Conservation (phyloP, 2,329 filamentous ascomycete genomes). For the Thelonectria olida region DNA sequence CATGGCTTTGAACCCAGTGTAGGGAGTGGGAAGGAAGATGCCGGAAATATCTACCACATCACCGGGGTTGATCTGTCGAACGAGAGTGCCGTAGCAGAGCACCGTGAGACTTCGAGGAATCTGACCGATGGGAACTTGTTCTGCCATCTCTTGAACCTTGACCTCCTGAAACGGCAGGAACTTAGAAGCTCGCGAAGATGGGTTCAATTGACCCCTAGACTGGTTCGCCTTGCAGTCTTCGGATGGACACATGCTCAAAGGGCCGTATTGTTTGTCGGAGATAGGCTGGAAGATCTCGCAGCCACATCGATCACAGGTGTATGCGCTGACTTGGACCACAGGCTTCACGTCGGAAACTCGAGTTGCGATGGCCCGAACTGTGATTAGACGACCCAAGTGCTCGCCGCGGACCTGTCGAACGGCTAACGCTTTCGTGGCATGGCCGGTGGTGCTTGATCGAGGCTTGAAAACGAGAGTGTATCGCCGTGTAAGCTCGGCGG, state of each 20-base stretch:
- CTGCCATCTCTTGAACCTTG: slow-evolving; percentile 99
- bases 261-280: slow-evolving; percentile 88
- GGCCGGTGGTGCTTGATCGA: slow-evolving; percentile 75
- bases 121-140: slow-evolving; percentile 97
- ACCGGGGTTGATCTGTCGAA: slow-evolving; percentile 88
- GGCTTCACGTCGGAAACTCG: slow-evolving; percentile 98
- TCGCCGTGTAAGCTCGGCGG: slow-evolving; percentile 87
- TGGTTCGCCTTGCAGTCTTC: slow-evolving; percentile 91
- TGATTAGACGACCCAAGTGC: slow-evolving; percentile 92
- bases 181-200: slow-evolving; percentile 95
- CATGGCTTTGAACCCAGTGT: slow-evolving; percentile 99
- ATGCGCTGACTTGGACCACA: slow-evolving; percentile 95
- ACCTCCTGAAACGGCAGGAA: slow-evolving; percentile 98
- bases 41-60: slow-evolving; percentile 94
- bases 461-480: slow-evolving; percentile 98
- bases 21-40: slow-evolving; percentile 95
- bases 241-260: slow-evolving; percentile 86
- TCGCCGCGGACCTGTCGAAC: slow-evolving; percentile 93
- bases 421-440: slow-evolving; percentile 74
- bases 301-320: slow-evolving; percentile 95
- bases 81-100: slow-evolving; percentile 86
- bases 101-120: slow-evolving; percentile 93
- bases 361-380: slow-evolving; percentile 91
- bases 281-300: slow-evolving; percentile 98
- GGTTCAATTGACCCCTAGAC: slow-evolving; percentile 90